Conservation (phyloP, 352 stramenopile genomes). For the Globisporangium acanthophoron region DNA sequence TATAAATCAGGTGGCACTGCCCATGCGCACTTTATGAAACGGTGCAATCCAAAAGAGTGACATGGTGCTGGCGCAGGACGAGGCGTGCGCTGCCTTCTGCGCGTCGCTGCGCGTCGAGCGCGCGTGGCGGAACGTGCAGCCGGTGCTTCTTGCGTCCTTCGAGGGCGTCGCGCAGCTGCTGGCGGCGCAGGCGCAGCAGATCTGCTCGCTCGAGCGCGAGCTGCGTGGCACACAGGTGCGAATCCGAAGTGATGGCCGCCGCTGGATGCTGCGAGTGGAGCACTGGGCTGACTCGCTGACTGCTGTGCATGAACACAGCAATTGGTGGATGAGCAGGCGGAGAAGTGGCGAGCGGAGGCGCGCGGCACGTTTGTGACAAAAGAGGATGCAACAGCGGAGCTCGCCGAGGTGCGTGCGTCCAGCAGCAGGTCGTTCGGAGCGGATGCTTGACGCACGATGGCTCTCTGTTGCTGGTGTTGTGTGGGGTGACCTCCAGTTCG, state of each 20-base stretch:
- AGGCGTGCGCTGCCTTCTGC: constrained; percentile 6
- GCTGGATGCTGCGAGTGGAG: no score
- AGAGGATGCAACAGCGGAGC: not conserved
- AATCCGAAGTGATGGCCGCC: no score
- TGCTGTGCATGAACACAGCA: not conserved
- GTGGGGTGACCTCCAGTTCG: not conserved
- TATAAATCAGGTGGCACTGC: no score
- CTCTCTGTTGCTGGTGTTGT: no score
- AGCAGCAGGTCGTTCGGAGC: not conserved
- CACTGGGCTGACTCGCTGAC: no score
- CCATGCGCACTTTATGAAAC: not conserved
- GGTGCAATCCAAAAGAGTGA: not conserved
- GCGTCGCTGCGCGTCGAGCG: constrained; percentile 33
- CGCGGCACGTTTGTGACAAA: not conserved
- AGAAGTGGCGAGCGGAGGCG: not conserved
- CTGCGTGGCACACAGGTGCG: constrained; percentile 1
- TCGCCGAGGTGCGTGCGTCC: not conserved
- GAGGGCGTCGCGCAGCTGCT: constrained; percentile 29
- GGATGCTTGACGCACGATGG: no score
- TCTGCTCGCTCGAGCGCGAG: constrained; percentile 16
- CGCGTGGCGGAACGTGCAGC: constrained; percentile 64
- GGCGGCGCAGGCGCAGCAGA: constrained; percentile 22
- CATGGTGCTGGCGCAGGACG: not conserved
- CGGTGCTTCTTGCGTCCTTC: constrained; percentile 40
- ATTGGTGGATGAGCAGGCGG: not conserved